A percentile compares a stretch with the other conserved stretches of the same genome.
These are phyloP conservation scores for Phalaenopsis hybrid DNA, from an alignment of 116 monocot species.

Conservation along the genomic window DNA sequence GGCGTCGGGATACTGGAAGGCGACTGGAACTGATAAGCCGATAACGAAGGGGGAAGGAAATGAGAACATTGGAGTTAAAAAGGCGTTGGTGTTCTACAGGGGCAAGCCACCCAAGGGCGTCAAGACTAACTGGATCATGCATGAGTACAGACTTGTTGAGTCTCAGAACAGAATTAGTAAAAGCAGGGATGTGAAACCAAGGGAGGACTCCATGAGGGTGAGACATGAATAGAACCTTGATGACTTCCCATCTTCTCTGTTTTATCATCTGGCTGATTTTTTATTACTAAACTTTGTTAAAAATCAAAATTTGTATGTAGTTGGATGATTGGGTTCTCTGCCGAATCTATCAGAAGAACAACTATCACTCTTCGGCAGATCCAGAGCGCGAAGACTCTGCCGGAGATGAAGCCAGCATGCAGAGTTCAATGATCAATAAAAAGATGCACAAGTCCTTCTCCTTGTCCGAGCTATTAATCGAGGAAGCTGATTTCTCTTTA, in stretches of 20 bases:
- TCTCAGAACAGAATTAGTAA: background rate
- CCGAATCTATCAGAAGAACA: slow-evolving; percentile 10
- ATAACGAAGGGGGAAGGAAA: slow-evolving; percentile 18
- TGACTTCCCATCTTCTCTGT: background rate
- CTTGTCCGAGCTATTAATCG: background rate
- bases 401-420: background rate
- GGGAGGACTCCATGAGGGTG: slow-evolving; percentile 15
- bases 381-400: background rate
- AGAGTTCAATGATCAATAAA: background rate
- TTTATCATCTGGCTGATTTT: no score
- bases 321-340: slow-evolving; percentile 13
- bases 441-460: slow-evolving; percentile 7
- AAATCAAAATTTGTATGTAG: background rate
- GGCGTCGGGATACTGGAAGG: slow-evolving; percentile 56
- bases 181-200: background rate
- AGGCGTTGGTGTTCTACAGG: slow-evolving; percentile 45
- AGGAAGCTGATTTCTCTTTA: slow-evolving; percentile 5
- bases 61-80: slow-evolving; percentile 47
- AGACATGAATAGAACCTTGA: background rate
- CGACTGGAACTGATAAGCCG: slow-evolving; percentile 54
- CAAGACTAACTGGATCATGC: slow-evolving; percentile 68
- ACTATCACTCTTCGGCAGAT: background rate
- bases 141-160: slow-evolving; percentile 50
- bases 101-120: slow-evolving; percentile 28
- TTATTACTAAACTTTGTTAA: background rate